phyloP scores from a whole-genome alignment of 352 stramenopile species.

The Thalassiosira livingstoniorum region DNA sequence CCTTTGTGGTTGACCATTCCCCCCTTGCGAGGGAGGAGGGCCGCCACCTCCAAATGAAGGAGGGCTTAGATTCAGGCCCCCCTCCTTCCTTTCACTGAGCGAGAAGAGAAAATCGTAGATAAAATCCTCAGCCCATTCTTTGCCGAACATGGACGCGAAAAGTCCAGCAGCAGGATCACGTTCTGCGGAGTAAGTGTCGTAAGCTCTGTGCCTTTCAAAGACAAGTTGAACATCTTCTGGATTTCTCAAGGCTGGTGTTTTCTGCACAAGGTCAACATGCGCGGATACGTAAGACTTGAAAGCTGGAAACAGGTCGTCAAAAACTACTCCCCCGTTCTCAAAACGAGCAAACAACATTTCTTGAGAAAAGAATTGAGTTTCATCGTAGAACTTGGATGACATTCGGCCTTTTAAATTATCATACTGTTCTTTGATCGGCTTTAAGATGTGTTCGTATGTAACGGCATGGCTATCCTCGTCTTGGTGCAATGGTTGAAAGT shows the following conservation, averaged over 20 bases:
- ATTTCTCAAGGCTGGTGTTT: constrained; percentile 10
- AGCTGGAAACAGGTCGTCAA: constrained; percentile 74
- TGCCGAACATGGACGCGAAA: constrained; percentile 84
- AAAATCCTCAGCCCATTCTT: constrained; percentile 82
- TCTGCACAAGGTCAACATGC: constrained; percentile 62
- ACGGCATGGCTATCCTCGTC: constrained; percentile 66
- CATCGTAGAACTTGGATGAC: constrained; percentile 85
- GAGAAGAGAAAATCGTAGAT: constrained; percentile 85
- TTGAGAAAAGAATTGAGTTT: constrained; percentile 84
- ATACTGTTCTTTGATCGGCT: constrained; percentile 80
- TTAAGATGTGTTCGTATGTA: constrained; percentile 69
- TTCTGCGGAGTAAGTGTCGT: constrained; percentile 83
- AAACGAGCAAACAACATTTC: constrained; percentile 86
- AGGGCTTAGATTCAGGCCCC: constrained; percentile 46
- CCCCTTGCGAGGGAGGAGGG: neutral
- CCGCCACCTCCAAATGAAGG: constrained; percentile 39
- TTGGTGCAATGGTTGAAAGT: constrained; percentile 82
- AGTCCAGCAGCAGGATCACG: constrained; percentile 81
- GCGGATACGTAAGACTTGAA: constrained; percentile 78
- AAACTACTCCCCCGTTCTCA: constrained; percentile 73
- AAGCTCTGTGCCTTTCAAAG: constrained; percentile 71
- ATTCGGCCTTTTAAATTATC: constrained; percentile 79
- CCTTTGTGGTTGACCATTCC: too few relatives aligned
- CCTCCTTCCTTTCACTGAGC: constrained; percentile 59
- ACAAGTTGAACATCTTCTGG: constrained; percentile 51